Base-by-base conservation (phyloP, 2,329 filamentous ascomycete species). In the Claviceps quebecensis region DNA sequence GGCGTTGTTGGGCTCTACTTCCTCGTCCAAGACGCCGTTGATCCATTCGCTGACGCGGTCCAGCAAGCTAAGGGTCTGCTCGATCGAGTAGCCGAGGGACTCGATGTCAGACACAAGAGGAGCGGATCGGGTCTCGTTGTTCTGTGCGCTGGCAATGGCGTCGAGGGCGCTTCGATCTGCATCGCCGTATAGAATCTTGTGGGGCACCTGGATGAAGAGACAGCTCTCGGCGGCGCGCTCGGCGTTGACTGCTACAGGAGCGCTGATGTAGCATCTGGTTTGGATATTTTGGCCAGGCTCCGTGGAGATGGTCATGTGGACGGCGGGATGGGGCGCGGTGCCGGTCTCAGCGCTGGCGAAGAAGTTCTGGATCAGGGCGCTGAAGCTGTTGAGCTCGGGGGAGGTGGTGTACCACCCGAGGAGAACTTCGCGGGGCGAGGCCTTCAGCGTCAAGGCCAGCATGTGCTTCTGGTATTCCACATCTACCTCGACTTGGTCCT, bases 381-480 rank as follows among this genome's bases (percentile, higher is more conserved):
- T 93, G 78, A 98, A 98, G 67, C 86, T 95, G 81, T 98, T 97
- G 65, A 98, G 81, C 72, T 97, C 91, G 68, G 87, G 84, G 65
- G 86, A 90, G 48, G 93, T 98, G 57, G 93, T 95, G 74, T 98
- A 98, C 93, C 93, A 98, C 64, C 93, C 93, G 56, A 98, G 85
- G 53, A 98, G 80, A 51, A 89, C 82, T 72, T 98, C 93, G 70
- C 89, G 87, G 48, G 93, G 93, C 69, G 89, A 86, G 53, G 90
- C 91, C 72, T 91, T 91, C 60, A 97, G 82, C 68, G 95, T 91
- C 61, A 98, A 76, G 54, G 87, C 85, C 53, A 97, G 83, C 93
- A 98, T 98, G 70, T 91, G 90, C 80, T 97, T 97, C 74, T 98
- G 93, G 72, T 97, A 98, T 72, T 98, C 93, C 78, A 98, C 95